phyloP scores from a whole-genome alignment of 768 basidiomycete genomes.

The Cystobasidium onofrii region DNA sequence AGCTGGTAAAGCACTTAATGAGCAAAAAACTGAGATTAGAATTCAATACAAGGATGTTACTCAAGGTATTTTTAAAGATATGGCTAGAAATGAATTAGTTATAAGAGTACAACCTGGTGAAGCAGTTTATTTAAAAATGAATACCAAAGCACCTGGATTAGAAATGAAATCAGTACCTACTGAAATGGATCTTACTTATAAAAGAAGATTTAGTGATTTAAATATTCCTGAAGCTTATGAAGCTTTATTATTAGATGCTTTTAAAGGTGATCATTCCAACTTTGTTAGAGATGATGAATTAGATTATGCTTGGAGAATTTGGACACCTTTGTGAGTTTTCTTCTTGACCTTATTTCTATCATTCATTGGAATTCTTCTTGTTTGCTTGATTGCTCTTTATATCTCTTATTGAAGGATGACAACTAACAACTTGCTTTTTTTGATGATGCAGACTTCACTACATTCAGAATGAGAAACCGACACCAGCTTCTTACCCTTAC shows the following conservation, averaged over 20 bases:
- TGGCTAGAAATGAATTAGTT: conserved; percentile 92
- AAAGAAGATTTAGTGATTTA: conserved; percentile 78
- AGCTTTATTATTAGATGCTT: conserved; percentile 84
- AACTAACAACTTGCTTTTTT: background rate
- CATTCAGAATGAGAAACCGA: conserved; percentile 50
- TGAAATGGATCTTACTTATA: conserved; percentile 98
- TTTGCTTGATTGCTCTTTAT: background rate
- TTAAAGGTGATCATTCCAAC: conserved; percentile 98
- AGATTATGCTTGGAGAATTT: conserved; percentile 97
- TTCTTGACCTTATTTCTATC: too few relatives aligned
- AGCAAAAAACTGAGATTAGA: conserved; percentile 95
- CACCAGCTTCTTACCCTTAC: conserved; percentile 72
- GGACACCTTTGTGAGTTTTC: conserved; percentile 55
- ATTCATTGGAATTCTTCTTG: too few relatives aligned
- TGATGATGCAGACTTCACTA: conserved; percentile 1
- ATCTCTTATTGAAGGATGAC: background rate
- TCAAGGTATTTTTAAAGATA: conserved; percentile 90
- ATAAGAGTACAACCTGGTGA: conserved; percentile 94
- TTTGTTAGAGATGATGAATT: conserved; percentile 97
- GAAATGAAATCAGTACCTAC: conserved; percentile 81
- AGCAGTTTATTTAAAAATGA: conserved; percentile 93
- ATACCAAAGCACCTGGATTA: conserved; percentile 87
- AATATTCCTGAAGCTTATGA: conserved; percentile 64
- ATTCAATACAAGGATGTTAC: conserved; percentile 98
- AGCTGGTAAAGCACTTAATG: conserved; percentile 92